phyloP scores from a whole-genome alignment of 2,329 filamentous ascomycete species.

The Botrytis aclada region DNA sequence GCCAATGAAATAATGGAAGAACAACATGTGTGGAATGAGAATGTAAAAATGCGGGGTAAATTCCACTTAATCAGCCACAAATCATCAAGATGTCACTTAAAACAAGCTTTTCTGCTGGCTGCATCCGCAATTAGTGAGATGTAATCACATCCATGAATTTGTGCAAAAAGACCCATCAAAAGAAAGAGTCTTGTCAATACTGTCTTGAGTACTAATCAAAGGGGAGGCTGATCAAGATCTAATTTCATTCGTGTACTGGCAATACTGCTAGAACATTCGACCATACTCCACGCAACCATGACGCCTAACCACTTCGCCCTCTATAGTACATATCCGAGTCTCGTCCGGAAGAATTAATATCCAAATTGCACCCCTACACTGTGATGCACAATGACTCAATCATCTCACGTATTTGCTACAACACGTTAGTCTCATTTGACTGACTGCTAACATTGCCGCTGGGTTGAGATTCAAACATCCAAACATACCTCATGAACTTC shows the following conservation, averaged over 20 bases:
- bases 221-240: background rate
- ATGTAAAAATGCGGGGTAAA: background rate
- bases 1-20: background rate
- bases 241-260: background rate
- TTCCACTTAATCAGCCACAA: constrained; percentile 1
- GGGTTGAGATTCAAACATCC: constrained; percentile 1
- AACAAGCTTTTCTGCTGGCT: constrained; percentile 11
- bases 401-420: constrained; percentile 40
- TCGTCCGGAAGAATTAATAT: background rate
- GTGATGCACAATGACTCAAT: constrained; percentile 13
- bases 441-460: background rate
- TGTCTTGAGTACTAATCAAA: background rate
- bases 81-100: constrained; percentile 1
- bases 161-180: background rate
- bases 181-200: background rate
- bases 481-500: constrained; percentile 72
- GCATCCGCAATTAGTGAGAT: background rate
- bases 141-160: background rate
- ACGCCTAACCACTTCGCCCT: background rate
- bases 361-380: background rate
- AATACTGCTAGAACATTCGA: background rate
- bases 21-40: background rate
- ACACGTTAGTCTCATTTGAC: constrained; percentile 18
- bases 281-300: background rate
- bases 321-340: constrained; percentile 1